Percentiles rank a stretch among this genome's conserved stretches.
Evolutionary conservation across 805 yeast genomes (phyloP).

Genomic region (Zygosaccharomyces pseudorouxii): DNA sequence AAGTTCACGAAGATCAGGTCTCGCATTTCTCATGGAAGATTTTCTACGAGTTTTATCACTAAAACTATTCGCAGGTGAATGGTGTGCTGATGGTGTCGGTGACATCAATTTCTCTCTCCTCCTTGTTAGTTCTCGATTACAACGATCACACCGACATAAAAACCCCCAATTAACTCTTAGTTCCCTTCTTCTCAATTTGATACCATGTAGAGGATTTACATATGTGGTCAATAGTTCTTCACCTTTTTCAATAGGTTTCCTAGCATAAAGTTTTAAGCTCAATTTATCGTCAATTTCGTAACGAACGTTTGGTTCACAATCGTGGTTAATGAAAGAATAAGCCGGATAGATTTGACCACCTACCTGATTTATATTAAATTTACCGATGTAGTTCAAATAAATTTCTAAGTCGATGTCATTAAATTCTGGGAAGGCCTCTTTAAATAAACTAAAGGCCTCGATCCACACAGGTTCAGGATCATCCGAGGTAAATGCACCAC

Average conservation of each 20-base stretch:
- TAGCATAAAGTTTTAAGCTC: slow-evolving; percentile 59
- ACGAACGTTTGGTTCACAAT: slow-evolving; percentile 66
- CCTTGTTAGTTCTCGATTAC: slow-evolving; percentile 47
- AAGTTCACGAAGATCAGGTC: slow-evolving; percentile 46
- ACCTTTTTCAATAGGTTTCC: slow-evolving; percentile 51
- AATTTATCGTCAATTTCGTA: slow-evolving; percentile 42
- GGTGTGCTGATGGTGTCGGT: not conserved
- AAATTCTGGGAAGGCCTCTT: slow-evolving; percentile 41
- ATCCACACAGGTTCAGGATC: slow-evolving; percentile 45
- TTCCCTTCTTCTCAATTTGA: slow-evolving; percentile 58
- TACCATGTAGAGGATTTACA: slow-evolving; percentile 60
- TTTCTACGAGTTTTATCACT: slow-evolving; percentile 21
- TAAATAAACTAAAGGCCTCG: slow-evolving; percentile 49
- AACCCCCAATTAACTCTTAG: slow-evolving; percentile 79
- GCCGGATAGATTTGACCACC: slow-evolving; percentile 56
- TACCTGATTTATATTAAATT: slow-evolving; percentile 68
- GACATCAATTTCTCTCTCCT: not conserved
- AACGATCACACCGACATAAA: slow-evolving; percentile 60
- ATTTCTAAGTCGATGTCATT: slow-evolving; percentile 45
- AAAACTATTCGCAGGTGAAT: not conserved
- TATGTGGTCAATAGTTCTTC: slow-evolving; percentile 70
- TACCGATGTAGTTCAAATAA: slow-evolving; percentile 60
- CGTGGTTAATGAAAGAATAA: slow-evolving; percentile 72
- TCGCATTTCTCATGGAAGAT: slow-evolving; percentile 31
- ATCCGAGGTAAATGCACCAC: slow-evolving; percentile 41